A percentile compares a stretch with the other conserved stretches of the same genome.
These are phyloP conservation scores for Cystofilobasidium bisporidii DNA, from an alignment of 768 basidiomycete species.

Conservation along the genomic window DNA sequence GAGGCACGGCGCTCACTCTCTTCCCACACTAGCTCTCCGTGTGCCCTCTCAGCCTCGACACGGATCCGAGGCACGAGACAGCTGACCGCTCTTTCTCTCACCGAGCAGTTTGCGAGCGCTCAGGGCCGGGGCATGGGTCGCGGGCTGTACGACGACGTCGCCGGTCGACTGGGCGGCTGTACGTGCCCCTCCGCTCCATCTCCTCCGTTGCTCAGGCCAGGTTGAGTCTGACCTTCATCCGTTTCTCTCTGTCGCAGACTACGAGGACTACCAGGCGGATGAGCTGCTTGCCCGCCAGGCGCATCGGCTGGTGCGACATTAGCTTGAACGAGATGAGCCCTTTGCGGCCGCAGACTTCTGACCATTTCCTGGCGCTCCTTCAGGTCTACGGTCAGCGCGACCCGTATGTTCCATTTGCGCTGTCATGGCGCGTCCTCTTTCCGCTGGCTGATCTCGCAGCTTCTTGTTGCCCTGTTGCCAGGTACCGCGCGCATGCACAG, in stretches of 20 bases:
- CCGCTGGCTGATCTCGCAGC: too few relatives aligned
- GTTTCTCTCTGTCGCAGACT: not conserved
- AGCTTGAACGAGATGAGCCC: too few relatives aligned
- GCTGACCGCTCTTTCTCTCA: not conserved
- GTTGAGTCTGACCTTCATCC: not conserved
- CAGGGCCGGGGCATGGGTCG: constrained; percentile 5
- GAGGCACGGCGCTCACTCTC: not conserved
- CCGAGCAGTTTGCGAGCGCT: constrained; percentile 7
- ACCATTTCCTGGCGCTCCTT: not conserved
- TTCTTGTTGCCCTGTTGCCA: too few relatives aligned
- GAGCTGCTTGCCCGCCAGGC: not conserved
- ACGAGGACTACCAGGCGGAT: constrained; percentile 8
- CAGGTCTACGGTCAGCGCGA: constrained; percentile 5
- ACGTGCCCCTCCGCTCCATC: not conserved
- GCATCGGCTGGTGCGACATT: constrained; percentile 1
- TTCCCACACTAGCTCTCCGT: not conserved
- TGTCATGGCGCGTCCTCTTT: too few relatives aligned
- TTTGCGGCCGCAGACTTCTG: not conserved
- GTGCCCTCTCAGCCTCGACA: too few relatives aligned
- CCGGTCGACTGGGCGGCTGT: not conserved
- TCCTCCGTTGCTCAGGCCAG: not conserved
- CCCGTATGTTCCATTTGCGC: not conserved
- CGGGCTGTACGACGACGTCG: constrained; percentile 1
- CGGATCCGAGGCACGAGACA: not conserved
- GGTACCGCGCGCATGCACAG: not conserved